Conservation (phyloP, 2,329 filamentous ascomycete species). For the Leptographium flavum region DNA sequence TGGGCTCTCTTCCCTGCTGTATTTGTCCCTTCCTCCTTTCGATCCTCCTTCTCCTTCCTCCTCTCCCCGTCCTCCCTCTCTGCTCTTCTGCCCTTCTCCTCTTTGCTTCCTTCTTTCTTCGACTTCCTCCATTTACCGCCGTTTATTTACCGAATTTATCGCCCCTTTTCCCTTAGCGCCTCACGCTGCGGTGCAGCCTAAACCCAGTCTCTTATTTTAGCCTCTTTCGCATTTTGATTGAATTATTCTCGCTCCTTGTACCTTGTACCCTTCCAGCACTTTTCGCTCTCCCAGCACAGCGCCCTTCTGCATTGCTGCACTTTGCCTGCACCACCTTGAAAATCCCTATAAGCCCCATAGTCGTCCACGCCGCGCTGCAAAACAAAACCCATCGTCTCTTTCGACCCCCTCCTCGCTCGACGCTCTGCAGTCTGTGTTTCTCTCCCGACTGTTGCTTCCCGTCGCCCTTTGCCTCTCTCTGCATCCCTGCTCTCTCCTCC, state of each 20-base stretch:
- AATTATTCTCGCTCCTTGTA: too few species aligned
- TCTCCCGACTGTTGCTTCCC: too few species aligned
- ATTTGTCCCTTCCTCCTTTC: neutral
- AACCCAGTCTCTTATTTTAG: neutral
- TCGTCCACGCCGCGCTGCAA: constrained; percentile 4
- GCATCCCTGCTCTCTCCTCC: too few species aligned
- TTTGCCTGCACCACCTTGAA: too few species aligned
- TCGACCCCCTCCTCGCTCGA: neutral
- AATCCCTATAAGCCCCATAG: constrained; percentile 8
- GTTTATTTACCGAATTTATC: neutral
- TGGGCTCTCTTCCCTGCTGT: neutral
- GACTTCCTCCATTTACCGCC: neutral
- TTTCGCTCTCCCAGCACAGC: neutral
- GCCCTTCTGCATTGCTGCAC: constrained; percentile 2
- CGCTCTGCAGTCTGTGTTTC: too few species aligned
- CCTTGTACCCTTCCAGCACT: too few species aligned
- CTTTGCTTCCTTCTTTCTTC: neutral
- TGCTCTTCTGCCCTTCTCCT: neutral
- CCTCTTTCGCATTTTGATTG: neutral
- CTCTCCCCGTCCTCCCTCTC: neutral
- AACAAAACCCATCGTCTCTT: neutral
- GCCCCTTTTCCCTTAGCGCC: constrained; percentile 5
- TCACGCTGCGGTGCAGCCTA: neutral
- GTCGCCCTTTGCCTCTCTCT: too few species aligned
- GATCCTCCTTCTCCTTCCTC: neutral